A percentile compares a stretch with the other conserved stretches of the same genome.
phyloP scores from a whole-genome alignment of 2,329 filamentous ascomycete genomes.

The Fusarium clavum region DNA sequence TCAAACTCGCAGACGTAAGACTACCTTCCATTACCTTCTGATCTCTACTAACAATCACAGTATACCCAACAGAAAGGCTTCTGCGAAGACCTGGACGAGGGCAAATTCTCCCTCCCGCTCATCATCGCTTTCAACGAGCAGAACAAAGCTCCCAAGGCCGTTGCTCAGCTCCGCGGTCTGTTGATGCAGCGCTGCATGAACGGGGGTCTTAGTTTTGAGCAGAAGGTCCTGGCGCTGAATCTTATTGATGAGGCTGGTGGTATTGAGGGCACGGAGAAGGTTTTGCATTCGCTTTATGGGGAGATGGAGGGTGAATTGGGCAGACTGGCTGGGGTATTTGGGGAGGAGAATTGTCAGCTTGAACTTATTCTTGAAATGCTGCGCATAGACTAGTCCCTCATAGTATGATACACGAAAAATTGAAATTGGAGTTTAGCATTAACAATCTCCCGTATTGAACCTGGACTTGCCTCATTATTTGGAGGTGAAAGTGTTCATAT shows the following conservation, averaged over 20 bases:
- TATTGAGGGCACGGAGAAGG: not conserved
- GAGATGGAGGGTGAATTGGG: not conserved
- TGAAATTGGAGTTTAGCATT: not conserved
- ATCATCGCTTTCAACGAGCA: not conserved
- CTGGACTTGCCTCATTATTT: no score
- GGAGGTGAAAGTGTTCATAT: accelerated
- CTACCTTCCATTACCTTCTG: accelerated
- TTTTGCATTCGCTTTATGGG: not conserved
- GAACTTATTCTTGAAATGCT: not conserved
- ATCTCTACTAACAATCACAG: not conserved
- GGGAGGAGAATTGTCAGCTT: not conserved
- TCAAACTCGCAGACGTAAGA: not conserved
- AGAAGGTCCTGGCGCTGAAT: not conserved
- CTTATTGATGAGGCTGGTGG: not conserved
- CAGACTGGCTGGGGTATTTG: not conserved
- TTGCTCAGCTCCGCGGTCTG: not conserved
- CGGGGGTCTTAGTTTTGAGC: not conserved
- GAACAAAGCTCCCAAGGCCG: not conserved
- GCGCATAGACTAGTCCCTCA: not conserved
- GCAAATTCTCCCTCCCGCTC: not conserved
- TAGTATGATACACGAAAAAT: not conserved
- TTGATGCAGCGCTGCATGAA: not conserved
- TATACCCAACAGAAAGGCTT: constrained; percentile 11
- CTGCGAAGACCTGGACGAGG: constrained; percentile 12
- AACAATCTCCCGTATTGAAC: accelerated